phyloP scores from a whole-genome alignment of 345 rosid genomes.

The Hirschfeldia incana region DNA sequence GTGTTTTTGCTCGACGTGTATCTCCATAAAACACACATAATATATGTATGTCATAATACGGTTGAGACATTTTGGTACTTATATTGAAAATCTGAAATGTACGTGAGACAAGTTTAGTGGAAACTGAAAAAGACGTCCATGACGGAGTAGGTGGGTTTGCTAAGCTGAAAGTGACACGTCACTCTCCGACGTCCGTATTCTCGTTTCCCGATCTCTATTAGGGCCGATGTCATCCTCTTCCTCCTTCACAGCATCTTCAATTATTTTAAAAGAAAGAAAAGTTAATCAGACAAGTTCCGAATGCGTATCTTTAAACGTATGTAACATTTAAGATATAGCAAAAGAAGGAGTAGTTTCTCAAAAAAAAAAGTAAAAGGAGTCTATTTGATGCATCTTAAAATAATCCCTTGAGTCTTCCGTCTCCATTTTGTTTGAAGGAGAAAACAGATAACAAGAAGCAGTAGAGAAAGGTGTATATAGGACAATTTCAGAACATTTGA shows the following conservation, averaged over 20 bases:
- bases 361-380: background rate
- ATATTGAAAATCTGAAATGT: constrained; percentile 22
- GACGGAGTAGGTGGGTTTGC: constrained; percentile 28
- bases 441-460: background rate
- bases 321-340: background rate
- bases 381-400: background rate
- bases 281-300: background rate
- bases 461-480: background rate
- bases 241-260: background rate
- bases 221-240: constrained; percentile 22
- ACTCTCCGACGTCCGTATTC: constrained; percentile 26
- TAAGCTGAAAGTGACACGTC: constrained; percentile 18
- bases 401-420: background rate
- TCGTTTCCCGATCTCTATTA: constrained; percentile 23
- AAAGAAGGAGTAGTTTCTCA: background rate
- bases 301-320: background rate
- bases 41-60: background rate
- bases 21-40: constrained; percentile 21
- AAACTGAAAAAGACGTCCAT: constrained; percentile 33
- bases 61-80: constrained; percentile 5
- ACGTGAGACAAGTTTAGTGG: constrained; percentile 31
- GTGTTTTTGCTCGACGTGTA: background rate
- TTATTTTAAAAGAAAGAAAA: background rate
- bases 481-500: background rate
- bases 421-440: background rate